Evolutionary conservation across 2,329 filamentous ascomycete species (phyloP), one percentile per base, ranked within the genome.

Genomic region (Trichophyton mentagrophytes): DNA sequence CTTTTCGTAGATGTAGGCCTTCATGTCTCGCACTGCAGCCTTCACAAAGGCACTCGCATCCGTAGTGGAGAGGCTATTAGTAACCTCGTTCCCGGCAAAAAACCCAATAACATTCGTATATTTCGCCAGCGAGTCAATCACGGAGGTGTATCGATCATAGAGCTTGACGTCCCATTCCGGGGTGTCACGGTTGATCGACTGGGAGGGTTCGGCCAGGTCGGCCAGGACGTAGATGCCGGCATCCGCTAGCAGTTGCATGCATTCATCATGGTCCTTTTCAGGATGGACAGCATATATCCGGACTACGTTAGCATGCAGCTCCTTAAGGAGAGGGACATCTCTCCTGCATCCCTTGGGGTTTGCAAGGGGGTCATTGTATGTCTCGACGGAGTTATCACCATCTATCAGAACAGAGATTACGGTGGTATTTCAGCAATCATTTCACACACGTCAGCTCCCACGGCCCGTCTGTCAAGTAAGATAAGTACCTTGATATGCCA

Each of bases 41-140:
- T 97, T 99, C 77, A 99, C 93, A 74, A 88, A 99, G 67, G 92
- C 90, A 64, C 89, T 93, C 57, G 92, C 89, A 63, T 82, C 78
- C 58, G 92, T 97, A 82, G 96, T 96, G 81, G 86, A 90, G 67
- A 81, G 80, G 69, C 85, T 82, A 80, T 96, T 95, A 68, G 90
- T 87, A 64, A 99, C 93, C 78, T 99, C 93, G 77, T 99, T 99
- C 73, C 93, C 93, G 67, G 91, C 92, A 74, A 99, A 97, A 86
- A 97, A 99, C 69, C 93, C 93, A 65, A 99, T 85, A 59, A 89
- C 86, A 78, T 99, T 99, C 75, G 83, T 82, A 81, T 95, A 97
- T 72, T 88, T 81, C 67, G 82, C 80, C 69, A 99, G 79, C 65
- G 83, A 80, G 71, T 97, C 91, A 63, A 99, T 79, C 63, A 99